phyloP scores from a whole-genome alignment of 140 eudicot genomes.

The Erigeron philadelphicus region DNA sequence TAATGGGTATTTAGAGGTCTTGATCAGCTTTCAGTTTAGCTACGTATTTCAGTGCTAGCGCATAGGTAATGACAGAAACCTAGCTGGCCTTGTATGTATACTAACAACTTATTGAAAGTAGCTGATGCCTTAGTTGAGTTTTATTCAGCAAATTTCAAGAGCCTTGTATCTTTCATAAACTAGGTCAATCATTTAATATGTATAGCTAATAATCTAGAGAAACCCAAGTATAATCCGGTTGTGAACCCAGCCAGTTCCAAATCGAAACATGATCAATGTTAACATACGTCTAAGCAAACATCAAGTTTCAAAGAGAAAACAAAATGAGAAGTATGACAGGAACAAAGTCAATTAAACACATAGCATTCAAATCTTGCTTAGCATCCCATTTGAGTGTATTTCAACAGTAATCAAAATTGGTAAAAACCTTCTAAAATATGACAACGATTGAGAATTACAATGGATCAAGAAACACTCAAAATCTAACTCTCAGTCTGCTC shows the following conservation, averaged over 20 bases:
- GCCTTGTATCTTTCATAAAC: too few relatives aligned
- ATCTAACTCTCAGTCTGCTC: slow-evolving; percentile 75
- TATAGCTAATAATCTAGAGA: too few relatives aligned
- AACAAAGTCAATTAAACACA: neutral
- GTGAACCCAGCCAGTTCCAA: too few relatives aligned
- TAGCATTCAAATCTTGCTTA: slow-evolving; percentile 14
- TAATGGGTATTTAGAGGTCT: slow-evolving; percentile 11
- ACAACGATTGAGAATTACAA: slow-evolving; percentile 8
- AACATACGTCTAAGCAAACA: too few relatives aligned
- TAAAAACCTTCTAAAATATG: slow-evolving; percentile 9
- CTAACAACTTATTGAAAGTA: slow-evolving; percentile 16
- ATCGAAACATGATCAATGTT: too few relatives aligned
- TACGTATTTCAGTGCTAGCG: slow-evolving; percentile 35
- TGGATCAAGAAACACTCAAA: slow-evolving; percentile 13
- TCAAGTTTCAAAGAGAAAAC: neutral
- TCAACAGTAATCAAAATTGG: slow-evolving; percentile 20
- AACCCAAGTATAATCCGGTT: too few relatives aligned
- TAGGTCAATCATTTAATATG: too few relatives aligned
- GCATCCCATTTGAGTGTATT: slow-evolving; percentile 17
- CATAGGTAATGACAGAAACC: slow-evolving; percentile 19
- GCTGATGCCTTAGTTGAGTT: neutral
- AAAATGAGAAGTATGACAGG: neutral
- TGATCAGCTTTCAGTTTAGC: slow-evolving; percentile 22
- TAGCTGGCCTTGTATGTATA: slow-evolving; percentile 30
- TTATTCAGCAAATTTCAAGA: neutral